phyloP scores from a whole-genome alignment of 2,329 filamentous ascomycete species.

The Sclerotinia spermophila region DNA sequence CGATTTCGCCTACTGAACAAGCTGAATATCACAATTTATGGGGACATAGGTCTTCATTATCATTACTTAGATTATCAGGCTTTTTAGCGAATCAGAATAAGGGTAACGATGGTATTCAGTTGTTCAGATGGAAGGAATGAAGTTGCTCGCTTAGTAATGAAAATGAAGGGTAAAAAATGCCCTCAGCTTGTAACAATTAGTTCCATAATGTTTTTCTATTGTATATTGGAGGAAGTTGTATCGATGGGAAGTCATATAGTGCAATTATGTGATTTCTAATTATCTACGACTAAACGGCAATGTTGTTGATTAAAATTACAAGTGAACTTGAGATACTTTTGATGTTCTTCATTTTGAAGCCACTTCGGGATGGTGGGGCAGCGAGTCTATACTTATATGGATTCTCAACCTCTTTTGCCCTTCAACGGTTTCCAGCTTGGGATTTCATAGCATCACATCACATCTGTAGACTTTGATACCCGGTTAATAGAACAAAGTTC shows the following conservation, averaged over 20 bases:
- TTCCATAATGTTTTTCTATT: too few relatives aligned
- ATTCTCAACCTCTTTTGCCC: not conserved
- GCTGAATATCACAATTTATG: not conserved
- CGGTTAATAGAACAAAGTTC: not conserved
- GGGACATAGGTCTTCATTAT: not conserved
- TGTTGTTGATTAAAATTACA: not conserved
- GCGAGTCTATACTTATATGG: not conserved
- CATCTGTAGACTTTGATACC: not conserved
- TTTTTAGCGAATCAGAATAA: too few relatives aligned
- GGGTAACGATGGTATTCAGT: not conserved
- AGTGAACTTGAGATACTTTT: not conserved
- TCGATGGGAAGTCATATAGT: not conserved
- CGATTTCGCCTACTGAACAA: not conserved
- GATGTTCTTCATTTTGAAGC: not conserved
- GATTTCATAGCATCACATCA: not conserved
- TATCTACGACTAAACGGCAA: accelerated
- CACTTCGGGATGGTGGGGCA: not conserved
- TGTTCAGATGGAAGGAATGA: not conserved
- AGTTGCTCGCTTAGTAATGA: not conserved
- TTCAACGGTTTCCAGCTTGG: not conserved
- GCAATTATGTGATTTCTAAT: accelerated
- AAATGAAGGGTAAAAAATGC: not conserved
- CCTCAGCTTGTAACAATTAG: not conserved
- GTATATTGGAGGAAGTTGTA: too few relatives aligned
- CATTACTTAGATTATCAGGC: not conserved